Evolutionary conservation across 179 eudicot species (phyloP).

Genomic region (Amaranthus tricolor): DNA sequence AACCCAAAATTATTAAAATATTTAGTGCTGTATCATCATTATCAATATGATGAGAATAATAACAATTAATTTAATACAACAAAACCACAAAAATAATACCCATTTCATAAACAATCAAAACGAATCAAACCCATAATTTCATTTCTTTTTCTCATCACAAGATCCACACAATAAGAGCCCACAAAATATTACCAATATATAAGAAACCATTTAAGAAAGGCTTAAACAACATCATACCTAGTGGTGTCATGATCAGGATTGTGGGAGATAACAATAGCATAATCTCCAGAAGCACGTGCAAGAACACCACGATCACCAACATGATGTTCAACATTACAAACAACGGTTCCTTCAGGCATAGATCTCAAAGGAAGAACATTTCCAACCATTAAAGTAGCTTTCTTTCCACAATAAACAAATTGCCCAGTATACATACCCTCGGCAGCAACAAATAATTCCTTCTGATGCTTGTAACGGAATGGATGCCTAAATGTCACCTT

Average conservation of each 20-base stretch:
- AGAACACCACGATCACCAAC: constrained; percentile 47
- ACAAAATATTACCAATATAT: not conserved
- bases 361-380: constrained; percentile 35
- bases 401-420: constrained; percentile 37
- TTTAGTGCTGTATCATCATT: no score
- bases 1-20: not conserved
- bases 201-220: not conserved
- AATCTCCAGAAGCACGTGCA: constrained; percentile 41
- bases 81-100: not conserved
- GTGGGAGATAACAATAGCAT: constrained; percentile 40
- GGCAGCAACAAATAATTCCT: constrained; percentile 38
- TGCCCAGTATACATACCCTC: constrained; percentile 42
- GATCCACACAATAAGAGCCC: not conserved
- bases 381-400: constrained; percentile 36
- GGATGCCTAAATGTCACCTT: constrained; percentile 38
- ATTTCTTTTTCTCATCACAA: not conserved
- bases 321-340: constrained; percentile 42
- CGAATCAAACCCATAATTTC: not conserved
- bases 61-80: not conserved
- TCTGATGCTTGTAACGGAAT: constrained; percentile 38
- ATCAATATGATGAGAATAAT: no score
- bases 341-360: constrained; percentile 42
- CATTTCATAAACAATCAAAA: not conserved
- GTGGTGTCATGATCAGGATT: constrained; percentile 42
- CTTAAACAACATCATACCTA: constrained; percentile 21